These are phyloP conservation scores for Colletotrichum endophyticum DNA, from an alignment of 2,329 filamentous ascomycete genomes.

Conservation along the genomic window DNA sequence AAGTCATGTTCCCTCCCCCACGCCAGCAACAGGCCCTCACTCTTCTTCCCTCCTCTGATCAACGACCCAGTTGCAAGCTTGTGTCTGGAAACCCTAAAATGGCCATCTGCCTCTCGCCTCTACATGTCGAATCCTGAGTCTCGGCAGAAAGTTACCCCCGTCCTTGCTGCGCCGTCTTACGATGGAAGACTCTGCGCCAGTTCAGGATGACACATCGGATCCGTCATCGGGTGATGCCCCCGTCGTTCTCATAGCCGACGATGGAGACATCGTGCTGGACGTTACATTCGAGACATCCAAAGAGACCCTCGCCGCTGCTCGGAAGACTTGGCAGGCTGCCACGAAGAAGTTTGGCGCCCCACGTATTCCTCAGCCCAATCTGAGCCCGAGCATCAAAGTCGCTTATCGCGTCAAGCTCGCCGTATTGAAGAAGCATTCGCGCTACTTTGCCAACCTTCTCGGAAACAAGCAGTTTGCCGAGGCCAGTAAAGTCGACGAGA, in stretches of 20 bases:
- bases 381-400: constrained; percentile 42
- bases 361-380: constrained; percentile 29
- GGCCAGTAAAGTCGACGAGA: constrained; percentile 56
- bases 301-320: constrained; percentile 51
- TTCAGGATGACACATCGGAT: constrained; percentile 25
- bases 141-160: not conserved
- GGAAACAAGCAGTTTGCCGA: constrained; percentile 69
- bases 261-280: constrained; percentile 70
- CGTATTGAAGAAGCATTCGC: constrained; percentile 64
- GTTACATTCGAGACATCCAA: constrained; percentile 68
- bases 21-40: not conserved
- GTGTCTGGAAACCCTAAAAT: not conserved
- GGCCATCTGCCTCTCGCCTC: not conserved
- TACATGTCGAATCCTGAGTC: constrained; percentile 2
- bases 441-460: constrained; percentile 73
- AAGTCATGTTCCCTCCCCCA: not conserved
- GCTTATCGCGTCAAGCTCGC: constrained; percentile 66
- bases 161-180: not conserved
- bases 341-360: constrained; percentile 31
- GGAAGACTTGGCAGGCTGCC: constrained; percentile 40
- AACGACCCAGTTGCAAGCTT: not conserved
- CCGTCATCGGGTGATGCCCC: constrained; percentile 27
- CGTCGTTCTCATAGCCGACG: constrained; percentile 56
- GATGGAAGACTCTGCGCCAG: constrained; percentile 27
- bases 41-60: not conserved